Evolutionary conservation across 176 grass and related monocot species (phyloP).

Genomic region (Oryza coarctata): DNA sequence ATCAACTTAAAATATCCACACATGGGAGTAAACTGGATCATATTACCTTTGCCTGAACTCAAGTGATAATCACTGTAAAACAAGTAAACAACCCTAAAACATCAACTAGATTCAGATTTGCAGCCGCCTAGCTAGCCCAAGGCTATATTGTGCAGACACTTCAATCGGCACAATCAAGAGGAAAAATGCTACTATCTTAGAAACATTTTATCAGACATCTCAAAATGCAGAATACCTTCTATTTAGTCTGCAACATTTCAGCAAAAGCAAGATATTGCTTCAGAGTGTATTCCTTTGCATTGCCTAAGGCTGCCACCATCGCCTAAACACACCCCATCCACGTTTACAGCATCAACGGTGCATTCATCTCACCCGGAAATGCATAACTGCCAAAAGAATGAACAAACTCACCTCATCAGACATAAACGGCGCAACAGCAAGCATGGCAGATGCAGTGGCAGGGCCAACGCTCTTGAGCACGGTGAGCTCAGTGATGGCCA

Average conservation of each 20-base stretch:
- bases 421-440: slow-evolving; percentile 81
- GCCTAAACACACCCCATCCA: slow-evolving; percentile 43
- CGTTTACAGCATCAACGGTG: slow-evolving; percentile 10
- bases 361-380: slow-evolving; percentile 1
- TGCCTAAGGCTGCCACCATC: slow-evolving; percentile 73
- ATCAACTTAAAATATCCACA: too few species aligned
- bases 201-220: slow-evolving; percentile 17
- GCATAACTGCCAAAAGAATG: background rate
- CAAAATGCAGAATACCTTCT: slow-evolving; percentile 50
- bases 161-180: background rate
- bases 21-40: too few species aligned
- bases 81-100: background rate
- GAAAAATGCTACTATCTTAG: background rate
- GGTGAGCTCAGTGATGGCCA: slow-evolving; percentile 68
- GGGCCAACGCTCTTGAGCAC: slow-evolving; percentile 81
- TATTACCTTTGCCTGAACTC: too few species aligned
- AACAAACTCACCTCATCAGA: slow-evolving; percentile 72
- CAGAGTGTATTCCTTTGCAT: slow-evolving; percentile 83
- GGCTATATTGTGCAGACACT: background rate
- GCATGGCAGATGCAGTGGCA: slow-evolving; percentile 72
- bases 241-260: slow-evolving; percentile 74
- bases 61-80: background rate
- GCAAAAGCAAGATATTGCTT: slow-evolving; percentile 85
- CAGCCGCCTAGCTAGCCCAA: background rate
- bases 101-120: background rate